These are phyloP conservation scores for Rhododendron ovatum DNA, from an alignment of 148 eudicot species.

Conservation along the genomic window DNA sequence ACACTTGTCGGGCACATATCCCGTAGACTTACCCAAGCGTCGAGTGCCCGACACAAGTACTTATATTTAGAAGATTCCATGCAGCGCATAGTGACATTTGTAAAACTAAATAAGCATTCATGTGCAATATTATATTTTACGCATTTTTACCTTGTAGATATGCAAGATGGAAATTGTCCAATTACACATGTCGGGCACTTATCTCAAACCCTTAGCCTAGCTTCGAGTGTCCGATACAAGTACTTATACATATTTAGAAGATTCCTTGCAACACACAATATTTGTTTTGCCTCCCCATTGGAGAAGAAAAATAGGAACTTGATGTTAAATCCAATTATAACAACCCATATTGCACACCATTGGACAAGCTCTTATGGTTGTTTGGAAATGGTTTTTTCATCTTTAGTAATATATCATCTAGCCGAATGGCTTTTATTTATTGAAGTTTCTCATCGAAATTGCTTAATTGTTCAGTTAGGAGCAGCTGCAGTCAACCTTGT, in stretches of 20 bases:
- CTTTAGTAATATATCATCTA: neutral
- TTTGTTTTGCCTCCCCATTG: neutral
- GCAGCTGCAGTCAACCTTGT: conserved; percentile 97
- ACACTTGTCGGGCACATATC: neutral
- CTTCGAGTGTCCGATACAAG: neutral
- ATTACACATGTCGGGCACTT: neutral
- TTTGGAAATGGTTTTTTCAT: neutral
- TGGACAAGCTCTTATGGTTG: neutral
- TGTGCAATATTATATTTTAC: neutral
- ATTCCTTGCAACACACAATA: neutral
- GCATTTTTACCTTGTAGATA: neutral
- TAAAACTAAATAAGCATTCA: neutral
- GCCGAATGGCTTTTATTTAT: neutral
- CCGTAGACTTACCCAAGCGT: neutral
- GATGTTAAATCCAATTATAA: neutral
- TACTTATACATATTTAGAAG: neutral
- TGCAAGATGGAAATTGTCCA: neutral
- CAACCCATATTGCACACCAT: neutral
- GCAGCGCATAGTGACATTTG: neutral
- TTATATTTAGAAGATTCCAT: neutral
- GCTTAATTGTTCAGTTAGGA: conserved; percentile 54
- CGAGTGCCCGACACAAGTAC: neutral
- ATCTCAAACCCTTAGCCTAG: neutral
- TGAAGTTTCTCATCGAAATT: neutral
- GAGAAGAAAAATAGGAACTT: neutral